Evolutionary conservation across 2,329 filamentous ascomycete genomes (phyloP), one percentile per base, ranked within the genome.

Genomic region (Penicillium sp.): DNA sequence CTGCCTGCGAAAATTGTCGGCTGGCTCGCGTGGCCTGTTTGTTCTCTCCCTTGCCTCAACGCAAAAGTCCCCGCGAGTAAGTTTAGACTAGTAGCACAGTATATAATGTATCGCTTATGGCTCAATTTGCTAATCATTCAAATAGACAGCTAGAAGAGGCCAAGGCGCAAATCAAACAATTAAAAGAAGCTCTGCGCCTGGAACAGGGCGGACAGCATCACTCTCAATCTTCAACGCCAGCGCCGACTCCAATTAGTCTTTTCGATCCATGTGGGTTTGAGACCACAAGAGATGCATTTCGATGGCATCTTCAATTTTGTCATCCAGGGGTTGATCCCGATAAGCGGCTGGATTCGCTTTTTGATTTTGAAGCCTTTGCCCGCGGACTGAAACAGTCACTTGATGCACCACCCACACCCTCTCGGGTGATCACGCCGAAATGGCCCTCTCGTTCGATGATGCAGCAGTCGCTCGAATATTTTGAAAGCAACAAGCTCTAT

Each of bases 1-100:
- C 70, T 22, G 61, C 64, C 28, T 72, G 70, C 19, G 70, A 72
- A 22, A 68, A 64, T 7, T 72, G 70, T 46, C 54, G 58, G 28
- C 38, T 69, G 26, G 66, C 63, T 14, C 59, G 65, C 1, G 52
- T 67, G 1, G 63, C 59, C 13, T 72, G 70, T 55, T 63, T 58
- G 4, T 70, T 71, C 25, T 67, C 68, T 7, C 62, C 57, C 10
- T 52, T 33, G 13, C 22, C 58, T 7, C 60, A 61, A 11, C 65
- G 63, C 13, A 70, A 65, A 59, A 63, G 59, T 14, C 52, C 64
- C n/a, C 62, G 62, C 25, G 57, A 68, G 68, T 71, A 61, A 65
- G 68, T 54, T 3, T 35, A 16, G 38, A n/a, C 55, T n/a, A 37
- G 28, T 19, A 16, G 38, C 19, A 57, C 28, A 37, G 28, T 19